phyloP scores from a whole-genome alignment of 345 rosid genomes.

The Trapa incisa region DNA sequence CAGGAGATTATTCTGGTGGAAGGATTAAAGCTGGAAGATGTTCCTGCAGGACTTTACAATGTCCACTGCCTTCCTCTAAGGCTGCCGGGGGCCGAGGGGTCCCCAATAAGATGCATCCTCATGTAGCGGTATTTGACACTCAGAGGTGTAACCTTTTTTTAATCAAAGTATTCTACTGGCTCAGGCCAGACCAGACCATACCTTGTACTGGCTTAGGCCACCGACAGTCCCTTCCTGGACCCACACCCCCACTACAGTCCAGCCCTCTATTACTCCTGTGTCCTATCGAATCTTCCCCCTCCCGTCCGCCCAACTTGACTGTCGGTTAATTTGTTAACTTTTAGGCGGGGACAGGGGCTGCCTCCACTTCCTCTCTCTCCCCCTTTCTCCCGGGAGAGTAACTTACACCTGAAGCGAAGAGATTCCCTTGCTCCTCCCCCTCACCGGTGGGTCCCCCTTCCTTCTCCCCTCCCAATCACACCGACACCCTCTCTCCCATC shows the following conservation, averaged over 20 bases:
- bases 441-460: neutral
- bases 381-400: no score
- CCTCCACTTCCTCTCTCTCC: neutral
- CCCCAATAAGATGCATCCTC: constrained; percentile 65
- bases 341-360: neutral
- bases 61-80: constrained; percentile 66
- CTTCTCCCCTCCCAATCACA: no score
- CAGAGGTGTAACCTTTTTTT: no score
- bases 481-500: neutral
- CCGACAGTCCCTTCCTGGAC: no score
- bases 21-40: constrained; percentile 48
- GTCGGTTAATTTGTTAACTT: no score
- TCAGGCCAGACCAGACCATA: no score
- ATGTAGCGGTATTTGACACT: constrained; percentile 25
- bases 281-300: no score
- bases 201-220: no score
- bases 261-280: no score
- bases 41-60: constrained; percentile 45
- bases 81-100: constrained; percentile 56
- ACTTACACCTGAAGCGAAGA: neutral
- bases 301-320: no score
- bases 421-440: neutral
- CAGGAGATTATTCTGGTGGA: constrained; percentile 62
- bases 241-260: no score
- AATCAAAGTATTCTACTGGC: no score